These are phyloP conservation scores for Silene coronaria DNA, from an alignment of 179 eudicot species.

Conservation along the genomic window DNA sequence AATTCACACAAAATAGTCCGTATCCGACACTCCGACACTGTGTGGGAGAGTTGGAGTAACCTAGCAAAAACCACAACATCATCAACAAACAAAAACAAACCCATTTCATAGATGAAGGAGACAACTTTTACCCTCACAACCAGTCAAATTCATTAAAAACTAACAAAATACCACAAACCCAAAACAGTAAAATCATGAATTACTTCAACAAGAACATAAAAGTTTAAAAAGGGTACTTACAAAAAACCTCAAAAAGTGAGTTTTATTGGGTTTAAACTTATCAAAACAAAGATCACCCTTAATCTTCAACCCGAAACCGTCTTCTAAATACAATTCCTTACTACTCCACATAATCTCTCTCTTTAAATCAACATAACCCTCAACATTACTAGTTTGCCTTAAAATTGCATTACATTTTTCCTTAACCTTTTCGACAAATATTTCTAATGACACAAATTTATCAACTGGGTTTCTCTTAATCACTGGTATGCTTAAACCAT, in stretches of 20 bases:
- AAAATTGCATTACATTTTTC: constrained; percentile 18
- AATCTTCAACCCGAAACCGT: constrained; percentile 26
- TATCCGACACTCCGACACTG: too few species aligned
- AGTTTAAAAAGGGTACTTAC: constrained; percentile 35
- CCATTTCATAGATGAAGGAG: not conserved
- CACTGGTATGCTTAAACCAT: constrained; percentile 26
- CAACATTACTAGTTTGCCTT: constrained; percentile 5
- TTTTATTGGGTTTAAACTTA: constrained; percentile 29
- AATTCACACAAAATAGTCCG: too few species aligned
- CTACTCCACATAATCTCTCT: constrained; percentile 38
- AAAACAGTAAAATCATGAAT: too few species aligned
- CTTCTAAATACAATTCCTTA: constrained; percentile 34
- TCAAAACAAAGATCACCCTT: constrained; percentile 10
- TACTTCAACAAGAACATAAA: too few species aligned
- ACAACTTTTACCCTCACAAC: too few species aligned
- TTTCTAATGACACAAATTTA: constrained; percentile 22
- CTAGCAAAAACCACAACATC: not conserved
- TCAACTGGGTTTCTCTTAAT: constrained; percentile 16
- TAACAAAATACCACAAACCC: too few species aligned
- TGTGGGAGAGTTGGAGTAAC: not conserved
- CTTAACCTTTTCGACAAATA: constrained; percentile 24
- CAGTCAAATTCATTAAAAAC: too few species aligned
- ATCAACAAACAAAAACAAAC: not conserved
- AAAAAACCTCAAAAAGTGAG: constrained; percentile 34
- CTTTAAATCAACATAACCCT: not conserved